phyloP scores from a whole-genome alignment of 139 green algal species.

The Spirogloea muscicola region DNA sequence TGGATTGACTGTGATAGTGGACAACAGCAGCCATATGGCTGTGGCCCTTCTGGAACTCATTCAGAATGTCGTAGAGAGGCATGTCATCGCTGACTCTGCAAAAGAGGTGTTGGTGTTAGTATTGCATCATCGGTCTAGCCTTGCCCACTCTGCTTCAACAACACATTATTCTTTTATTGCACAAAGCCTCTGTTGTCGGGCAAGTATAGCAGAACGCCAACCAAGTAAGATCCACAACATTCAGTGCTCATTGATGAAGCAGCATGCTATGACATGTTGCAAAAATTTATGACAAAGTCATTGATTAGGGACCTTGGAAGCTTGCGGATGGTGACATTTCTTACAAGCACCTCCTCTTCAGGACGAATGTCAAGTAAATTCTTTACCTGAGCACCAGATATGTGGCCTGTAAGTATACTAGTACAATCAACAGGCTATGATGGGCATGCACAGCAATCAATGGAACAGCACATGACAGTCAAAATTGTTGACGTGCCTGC shows the following conservation, averaged over 20 bases:
- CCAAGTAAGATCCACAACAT: too few relatives aligned
- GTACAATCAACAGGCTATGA: slow-evolving; percentile 16
- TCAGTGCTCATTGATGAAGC: too few relatives aligned
- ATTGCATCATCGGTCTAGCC: too few relatives aligned
- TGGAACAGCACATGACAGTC: background rate
- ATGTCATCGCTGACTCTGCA: slow-evolving; percentile 20
- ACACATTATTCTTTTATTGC: too few relatives aligned
- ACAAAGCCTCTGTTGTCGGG: too few relatives aligned
- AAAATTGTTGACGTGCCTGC: slow-evolving; percentile 1
- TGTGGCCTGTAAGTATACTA: too few relatives aligned
- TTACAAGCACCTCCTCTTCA: slow-evolving; percentile 14
- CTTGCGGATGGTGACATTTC: slow-evolving; percentile 28
- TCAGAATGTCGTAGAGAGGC: slow-evolving; percentile 41
- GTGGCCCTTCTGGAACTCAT: slow-evolving; percentile 36
- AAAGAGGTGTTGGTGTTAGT: background rate
- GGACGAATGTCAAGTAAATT: slow-evolving; percentile 28
- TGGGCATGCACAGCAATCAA: background rate
- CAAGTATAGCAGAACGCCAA: too few relatives aligned
- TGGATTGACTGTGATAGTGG: too few relatives aligned
- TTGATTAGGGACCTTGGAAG: slow-evolving; percentile 34
- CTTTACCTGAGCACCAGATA: slow-evolving; percentile 18
- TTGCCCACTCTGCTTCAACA: too few relatives aligned
- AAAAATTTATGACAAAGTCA: too few relatives aligned
- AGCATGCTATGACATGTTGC: too few relatives aligned
- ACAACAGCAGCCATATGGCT: slow-evolving; percentile 34